Evolutionary conservation across 2,329 filamentous ascomycete genomes (phyloP).

Genomic region (Penicillium sp.): DNA sequence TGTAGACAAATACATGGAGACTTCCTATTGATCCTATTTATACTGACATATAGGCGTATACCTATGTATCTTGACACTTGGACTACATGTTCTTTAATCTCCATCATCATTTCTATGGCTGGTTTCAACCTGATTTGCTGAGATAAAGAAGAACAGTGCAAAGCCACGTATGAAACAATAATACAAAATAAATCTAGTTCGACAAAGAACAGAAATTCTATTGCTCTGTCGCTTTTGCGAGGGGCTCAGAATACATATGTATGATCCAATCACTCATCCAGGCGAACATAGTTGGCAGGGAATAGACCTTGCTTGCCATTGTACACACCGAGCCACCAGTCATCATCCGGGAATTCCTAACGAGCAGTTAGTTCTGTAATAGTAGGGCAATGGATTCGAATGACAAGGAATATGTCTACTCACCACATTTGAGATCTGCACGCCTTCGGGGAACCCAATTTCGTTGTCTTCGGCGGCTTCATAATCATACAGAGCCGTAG

Average conservation of each 20-base stretch:
- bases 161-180: background rate
- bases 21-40: no score
- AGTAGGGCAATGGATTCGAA: background rate
- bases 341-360: conserved; percentile 92
- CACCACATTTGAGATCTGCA: conserved; percentile 73
- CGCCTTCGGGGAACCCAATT: conserved; percentile 82
- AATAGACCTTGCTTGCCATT: conserved; percentile 79
- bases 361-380: conserved; percentile 23
- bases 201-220: background rate
- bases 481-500: conserved; percentile 89
- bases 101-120: no score
- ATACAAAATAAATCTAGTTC: background rate
- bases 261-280: conserved; percentile 29
- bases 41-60: no score
- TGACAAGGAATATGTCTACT: conserved; percentile 37
- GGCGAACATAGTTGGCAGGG: conserved; percentile 51
- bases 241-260: background rate
- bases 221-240: background rate
- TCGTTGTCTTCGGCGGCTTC: conserved; percentile 93
- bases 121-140: no score
- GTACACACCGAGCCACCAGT: conserved; percentile 96
- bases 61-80: no score
- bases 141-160: background rate
- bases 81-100: no score
- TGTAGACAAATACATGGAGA: no score